Conservation (phyloP, 495 filamentous ascomycete species). For the Echria macrotheca region DNA sequence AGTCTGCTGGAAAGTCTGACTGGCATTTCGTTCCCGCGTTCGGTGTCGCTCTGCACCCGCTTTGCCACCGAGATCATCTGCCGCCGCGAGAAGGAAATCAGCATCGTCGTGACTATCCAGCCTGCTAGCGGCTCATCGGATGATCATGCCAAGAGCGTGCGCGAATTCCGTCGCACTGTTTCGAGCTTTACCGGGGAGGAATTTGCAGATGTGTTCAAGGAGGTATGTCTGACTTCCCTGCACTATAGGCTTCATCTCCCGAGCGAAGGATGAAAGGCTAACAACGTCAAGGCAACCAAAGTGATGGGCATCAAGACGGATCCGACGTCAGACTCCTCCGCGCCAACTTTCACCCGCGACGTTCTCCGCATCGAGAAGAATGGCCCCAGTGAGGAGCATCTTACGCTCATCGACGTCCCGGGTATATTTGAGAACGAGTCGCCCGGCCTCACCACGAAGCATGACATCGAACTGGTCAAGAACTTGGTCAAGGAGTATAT, state of each 20-base stretch:
- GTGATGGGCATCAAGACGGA: constrained; percentile 38
- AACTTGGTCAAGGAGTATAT: constrained; percentile 15
- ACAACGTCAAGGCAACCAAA: constrained; percentile 30
- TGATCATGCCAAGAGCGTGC: constrained; percentile 3
- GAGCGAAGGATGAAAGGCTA: too few relatives aligned
- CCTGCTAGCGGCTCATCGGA: constrained; percentile 24
- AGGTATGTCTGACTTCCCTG: background rate
- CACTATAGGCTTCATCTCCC: background rate
- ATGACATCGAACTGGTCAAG: constrained; percentile 13
- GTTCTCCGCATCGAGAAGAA: constrained; percentile 54
- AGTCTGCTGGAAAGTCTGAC: constrained; percentile 50
- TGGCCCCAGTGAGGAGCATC: constrained; percentile 39
- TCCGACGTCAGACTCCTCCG: constrained; percentile 15
- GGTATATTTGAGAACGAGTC: constrained; percentile 16
- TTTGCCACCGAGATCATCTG: constrained; percentile 56
- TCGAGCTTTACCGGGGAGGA: constrained; percentile 18
- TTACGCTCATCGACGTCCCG: constrained; percentile 23
- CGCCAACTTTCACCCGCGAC: constrained; percentile 48
- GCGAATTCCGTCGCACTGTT: constrained; percentile 13
- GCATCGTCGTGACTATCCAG: constrained; percentile 42
- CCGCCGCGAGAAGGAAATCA: constrained; percentile 32
- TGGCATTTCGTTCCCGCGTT: constrained; percentile 47
- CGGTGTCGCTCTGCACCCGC: constrained; percentile 50
- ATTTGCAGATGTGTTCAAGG: constrained; percentile 25
- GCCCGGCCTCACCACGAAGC: constrained; percentile 11